phyloP scores from a whole-genome alignment of 1,284 basidiomycete genomes.

The Ganoderma meredithae region DNA sequence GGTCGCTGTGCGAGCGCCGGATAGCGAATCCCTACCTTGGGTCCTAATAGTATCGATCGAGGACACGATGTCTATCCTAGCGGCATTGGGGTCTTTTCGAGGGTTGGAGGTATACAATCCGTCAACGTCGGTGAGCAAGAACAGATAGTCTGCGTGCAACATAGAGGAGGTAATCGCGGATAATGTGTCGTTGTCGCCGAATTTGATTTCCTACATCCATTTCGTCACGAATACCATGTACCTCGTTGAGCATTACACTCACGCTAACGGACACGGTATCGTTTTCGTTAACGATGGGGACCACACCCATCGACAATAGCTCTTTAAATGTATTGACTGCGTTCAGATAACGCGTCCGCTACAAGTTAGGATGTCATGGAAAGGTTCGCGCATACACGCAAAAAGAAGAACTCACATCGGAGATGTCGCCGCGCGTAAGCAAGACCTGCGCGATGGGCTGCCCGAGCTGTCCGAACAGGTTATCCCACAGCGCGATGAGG shows the following conservation, averaged over 20 bases:
- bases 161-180: slow-evolving; percentile 97
- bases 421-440: slow-evolving; percentile 94
- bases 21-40: slow-evolving; percentile 63
- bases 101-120: slow-evolving; percentile 97
- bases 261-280: slow-evolving; percentile 96
- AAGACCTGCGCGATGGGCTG: slow-evolving; percentile 97
- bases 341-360: slow-evolving; percentile 94
- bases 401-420: slow-evolving; percentile 75
- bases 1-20: no score
- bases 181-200: slow-evolving; percentile 98
- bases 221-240: background rate
- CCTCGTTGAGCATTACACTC: slow-evolving; percentile 42
- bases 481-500: slow-evolving; percentile 97
- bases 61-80: slow-evolving; percentile 82
- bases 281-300: slow-evolving; percentile 97
- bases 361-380: slow-evolving; percentile 13
- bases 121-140: slow-evolving; percentile 97
- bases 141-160: slow-evolving; percentile 97
- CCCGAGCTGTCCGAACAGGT: slow-evolving; percentile 91
- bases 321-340: slow-evolving; percentile 94
- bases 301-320: slow-evolving; percentile 87
- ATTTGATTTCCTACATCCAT: slow-evolving; percentile 90
- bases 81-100: slow-evolving; percentile 85
- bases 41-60: slow-evolving; percentile 85
- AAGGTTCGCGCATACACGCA: no score